Percentiles rank a stretch among this genome's conserved stretches.
These are phyloP conservation scores for Porphyrellus sp. DNA, from an alignment of 1,284 basidiomycete genomes.

Conservation along the genomic window DNA sequence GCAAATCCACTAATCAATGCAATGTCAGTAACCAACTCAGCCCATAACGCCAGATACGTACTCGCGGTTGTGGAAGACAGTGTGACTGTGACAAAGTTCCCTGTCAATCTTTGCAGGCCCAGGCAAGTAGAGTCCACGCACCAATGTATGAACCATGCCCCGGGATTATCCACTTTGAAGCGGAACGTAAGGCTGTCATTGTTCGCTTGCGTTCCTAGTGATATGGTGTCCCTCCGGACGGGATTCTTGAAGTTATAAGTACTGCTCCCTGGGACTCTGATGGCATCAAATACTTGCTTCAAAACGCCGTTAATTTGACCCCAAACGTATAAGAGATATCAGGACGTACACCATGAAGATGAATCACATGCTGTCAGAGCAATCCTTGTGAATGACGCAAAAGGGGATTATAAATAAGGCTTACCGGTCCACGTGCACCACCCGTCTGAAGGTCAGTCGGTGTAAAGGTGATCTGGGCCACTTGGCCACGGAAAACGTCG, in stretches of 20 bases:
- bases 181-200: slow-evolving; percentile 31
- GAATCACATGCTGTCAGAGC: slow-evolving; percentile 22
- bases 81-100: slow-evolving; percentile 22
- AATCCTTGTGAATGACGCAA: background rate
- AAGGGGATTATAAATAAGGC: background rate
- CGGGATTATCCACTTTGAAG: slow-evolving; percentile 33
- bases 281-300: slow-evolving; percentile 3
- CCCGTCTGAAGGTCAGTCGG: slow-evolving; percentile 10
- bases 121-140: slow-evolving; percentile 5
- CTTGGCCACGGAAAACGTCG: slow-evolving; percentile 32
- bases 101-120: background rate
- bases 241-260: slow-evolving; percentile 29
- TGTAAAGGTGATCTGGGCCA: slow-evolving; percentile 36
- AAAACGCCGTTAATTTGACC: background rate
- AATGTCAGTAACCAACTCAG: background rate
- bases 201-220: slow-evolving; percentile 18
- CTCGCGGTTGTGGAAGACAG: slow-evolving; percentile 29
- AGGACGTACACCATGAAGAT: slow-evolving; percentile 29
- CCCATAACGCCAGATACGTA: slow-evolving; percentile 7
- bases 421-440: slow-evolving; percentile 33
- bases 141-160: slow-evolving; percentile 30
- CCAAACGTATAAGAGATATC: background rate
- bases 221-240: slow-evolving; percentile 20
- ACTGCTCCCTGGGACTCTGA: slow-evolving; percentile 20
- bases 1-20: slow-evolving; percentile 18